phyloP scores from a whole-genome alignment of 495 filamentous ascomycete genomes.

The Aspergillus wentii region DNA sequence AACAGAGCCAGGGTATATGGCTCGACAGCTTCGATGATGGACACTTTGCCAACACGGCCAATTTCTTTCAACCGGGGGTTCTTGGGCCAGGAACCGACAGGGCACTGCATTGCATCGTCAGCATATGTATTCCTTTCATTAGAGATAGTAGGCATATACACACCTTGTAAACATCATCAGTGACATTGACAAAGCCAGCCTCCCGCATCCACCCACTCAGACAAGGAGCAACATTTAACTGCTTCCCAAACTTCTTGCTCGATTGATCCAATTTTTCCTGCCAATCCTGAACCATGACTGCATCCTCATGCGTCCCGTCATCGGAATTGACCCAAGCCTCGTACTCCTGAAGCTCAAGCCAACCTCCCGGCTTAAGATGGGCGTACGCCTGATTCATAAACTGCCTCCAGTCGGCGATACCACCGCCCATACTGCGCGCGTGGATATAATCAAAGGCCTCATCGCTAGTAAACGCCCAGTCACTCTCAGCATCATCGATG shows the following conservation, averaged over 20 bases:
- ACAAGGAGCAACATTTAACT: conserved; percentile 25
- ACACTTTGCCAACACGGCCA: conserved; percentile 33
- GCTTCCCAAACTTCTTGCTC: conserved; percentile 34
- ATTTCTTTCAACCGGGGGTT: conserved; percentile 45
- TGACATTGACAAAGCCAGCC: conserved; percentile 30
- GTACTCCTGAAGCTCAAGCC: conserved; percentile 53
- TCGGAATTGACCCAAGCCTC: conserved; percentile 30
- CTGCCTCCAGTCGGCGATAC: conserved; percentile 41
- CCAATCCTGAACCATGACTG: conserved; percentile 20
- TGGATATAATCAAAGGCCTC: conserved; percentile 45
- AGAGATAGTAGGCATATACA: conserved; percentile 2
- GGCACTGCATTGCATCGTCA: too few relatives aligned
- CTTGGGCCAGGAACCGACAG: conserved; percentile 47
- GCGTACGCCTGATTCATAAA: conserved; percentile 27
- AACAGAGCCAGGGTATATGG: conserved; percentile 51
- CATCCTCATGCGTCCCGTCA: conserved; percentile 30
- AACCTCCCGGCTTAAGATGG: conserved; percentile 49
- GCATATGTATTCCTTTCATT: too few relatives aligned
- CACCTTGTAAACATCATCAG: conserved; percentile 39
- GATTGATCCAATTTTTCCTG: conserved; percentile 22
- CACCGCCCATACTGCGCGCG: conserved; percentile 38
- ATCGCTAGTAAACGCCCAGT: conserved; percentile 40
- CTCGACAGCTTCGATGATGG: conserved; percentile 39
- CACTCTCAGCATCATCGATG: conserved; percentile 46
- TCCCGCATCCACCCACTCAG: conserved; percentile 22